Evolutionary conservation across 2,329 filamentous ascomycete genomes (phyloP).

Genomic region (Xylariaceae sp.): DNA sequence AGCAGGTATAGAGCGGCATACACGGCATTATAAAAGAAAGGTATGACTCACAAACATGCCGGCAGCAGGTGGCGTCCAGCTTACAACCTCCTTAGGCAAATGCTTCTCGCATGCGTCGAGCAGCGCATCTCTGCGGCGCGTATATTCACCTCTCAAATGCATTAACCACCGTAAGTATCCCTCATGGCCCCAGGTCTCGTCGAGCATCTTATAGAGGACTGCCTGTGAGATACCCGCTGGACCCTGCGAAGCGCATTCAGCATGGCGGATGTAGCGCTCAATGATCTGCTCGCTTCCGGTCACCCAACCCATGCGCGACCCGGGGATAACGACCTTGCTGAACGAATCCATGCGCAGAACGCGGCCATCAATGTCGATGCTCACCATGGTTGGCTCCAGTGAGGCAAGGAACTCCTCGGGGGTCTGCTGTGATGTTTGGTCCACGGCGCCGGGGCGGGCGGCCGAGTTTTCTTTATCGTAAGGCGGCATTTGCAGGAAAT

Average conservation of each 20-base stretch:
- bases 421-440: constrained; percentile 23
- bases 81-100: constrained; percentile 69
- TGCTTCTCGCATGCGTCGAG: constrained; percentile 75
- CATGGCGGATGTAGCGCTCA: constrained; percentile 76
- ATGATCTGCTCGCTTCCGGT: constrained; percentile 82
- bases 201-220: constrained; percentile 81
- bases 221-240: constrained; percentile 82
- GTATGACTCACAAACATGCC: constrained; percentile 86
- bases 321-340: constrained; percentile 84
- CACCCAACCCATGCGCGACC: constrained; percentile 81
- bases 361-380: constrained; percentile 79
- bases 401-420: constrained; percentile 69
- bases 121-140: constrained; percentile 70
- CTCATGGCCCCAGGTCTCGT: constrained; percentile 89
- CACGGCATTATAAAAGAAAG: background rate
- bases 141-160: constrained; percentile 76
- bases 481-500: constrained; percentile 84
- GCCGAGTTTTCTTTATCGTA: constrained; percentile 42
- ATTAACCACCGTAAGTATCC: constrained; percentile 90
- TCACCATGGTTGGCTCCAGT: constrained; percentile 71
- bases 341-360: constrained; percentile 91
- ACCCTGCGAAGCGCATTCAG: constrained; percentile 80
- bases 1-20: too few relatives aligned
- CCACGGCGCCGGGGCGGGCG: constrained; percentile 9
- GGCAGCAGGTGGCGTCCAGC: constrained; percentile 74